Base-by-base conservation (phyloP, 78 protist species). In the Chrysochromulina tobinii region DNA sequence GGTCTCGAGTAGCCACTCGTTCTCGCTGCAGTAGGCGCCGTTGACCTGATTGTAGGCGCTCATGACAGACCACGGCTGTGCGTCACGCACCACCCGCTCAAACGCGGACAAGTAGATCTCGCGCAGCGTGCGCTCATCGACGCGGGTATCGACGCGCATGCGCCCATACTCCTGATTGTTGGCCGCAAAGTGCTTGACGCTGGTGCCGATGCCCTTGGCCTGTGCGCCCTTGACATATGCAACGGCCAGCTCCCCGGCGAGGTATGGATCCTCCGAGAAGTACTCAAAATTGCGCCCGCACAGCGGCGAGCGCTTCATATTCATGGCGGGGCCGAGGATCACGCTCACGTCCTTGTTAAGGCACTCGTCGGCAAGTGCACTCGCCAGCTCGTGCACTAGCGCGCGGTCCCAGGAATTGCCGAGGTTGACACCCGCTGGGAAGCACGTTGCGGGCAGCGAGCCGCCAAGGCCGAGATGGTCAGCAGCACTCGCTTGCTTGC, bases 251-350 rank as follows among this genome's bases (percentile, higher is more conserved):
- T 54, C 54, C 50, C 48, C 66, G 12, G 55, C 73, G 1, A 87
- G 77, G 38, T 27, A n/a, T 14, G 90, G 90, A 57, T 87, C 90
- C 61, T 87, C 90, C 21, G 81, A 64, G 48, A 87, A 38, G 61
- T 87, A 92, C 92, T 92, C 94, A 20, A 77, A 92, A 77, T 88
- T 88, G 20, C 94, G 54, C 20, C 94, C 94, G 68, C 81, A 23
- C 21, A 3, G 93, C 51, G 94, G 94, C 23, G 2, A 3, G 51
- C 94, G 69, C 59, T 91, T 92, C 58, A 92, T 67, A 73, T 53
- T 54, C 51, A 92, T 25, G 55, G 69, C 94, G 4, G 94, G 94
- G 38, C 94, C 94, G 50, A 92, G 91, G 50, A 79, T 84, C 15
- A 92, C 91, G 57, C 72, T n/a, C 54, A 57, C 81, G 53, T 7